Conservation (phyloP, 768 basidiomycete species). For the Mycena pura region DNA sequence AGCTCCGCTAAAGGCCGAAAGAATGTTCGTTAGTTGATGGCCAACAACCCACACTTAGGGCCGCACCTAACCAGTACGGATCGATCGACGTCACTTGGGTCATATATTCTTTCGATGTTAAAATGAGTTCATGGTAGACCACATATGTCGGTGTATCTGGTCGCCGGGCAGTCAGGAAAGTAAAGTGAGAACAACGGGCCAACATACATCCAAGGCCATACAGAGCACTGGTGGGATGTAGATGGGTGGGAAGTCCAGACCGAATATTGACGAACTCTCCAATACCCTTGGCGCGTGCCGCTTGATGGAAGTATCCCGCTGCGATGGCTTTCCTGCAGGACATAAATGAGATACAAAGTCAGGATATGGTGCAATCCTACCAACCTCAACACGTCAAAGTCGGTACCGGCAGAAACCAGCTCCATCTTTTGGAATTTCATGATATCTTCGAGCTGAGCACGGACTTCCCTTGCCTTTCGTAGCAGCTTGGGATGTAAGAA, state of each 20-base stretch:
- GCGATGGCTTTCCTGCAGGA: conserved; percentile 88
- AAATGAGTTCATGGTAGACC: conserved; percentile 94
- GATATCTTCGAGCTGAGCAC: conserved; percentile 95
- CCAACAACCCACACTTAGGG: background rate
- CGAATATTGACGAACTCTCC: conserved; percentile 98
- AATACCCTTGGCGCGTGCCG: conserved; percentile 97
- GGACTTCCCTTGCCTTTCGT: conserved; percentile 93
- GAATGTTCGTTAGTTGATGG: background rate
- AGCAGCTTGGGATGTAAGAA: conserved; percentile 97
- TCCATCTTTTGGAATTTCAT: conserved; percentile 99
- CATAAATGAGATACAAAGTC: background rate
- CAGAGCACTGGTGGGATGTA: conserved; percentile 96
- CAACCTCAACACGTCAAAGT: conserved; percentile 87
- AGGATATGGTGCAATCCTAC: conserved; percentile 22
- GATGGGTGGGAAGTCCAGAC: conserved; percentile 91
- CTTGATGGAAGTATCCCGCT: conserved; percentile 99
- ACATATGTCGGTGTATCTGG: conserved; percentile 95
- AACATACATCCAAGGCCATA: conserved; percentile 93
- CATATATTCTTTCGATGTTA: conserved; percentile 98
- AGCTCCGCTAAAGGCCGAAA: conserved; percentile 70
- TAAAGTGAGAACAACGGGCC: conserved; percentile 3
- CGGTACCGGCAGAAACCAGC: conserved; percentile 87
- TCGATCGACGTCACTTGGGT: conserved; percentile 98
- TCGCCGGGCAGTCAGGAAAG: conserved; percentile 21
- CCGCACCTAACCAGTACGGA: conserved; percentile 93